Evolutionary conservation across 2,329 filamentous ascomycete species (phyloP).

Genomic region (Pseudocercospora macadamiae): DNA sequence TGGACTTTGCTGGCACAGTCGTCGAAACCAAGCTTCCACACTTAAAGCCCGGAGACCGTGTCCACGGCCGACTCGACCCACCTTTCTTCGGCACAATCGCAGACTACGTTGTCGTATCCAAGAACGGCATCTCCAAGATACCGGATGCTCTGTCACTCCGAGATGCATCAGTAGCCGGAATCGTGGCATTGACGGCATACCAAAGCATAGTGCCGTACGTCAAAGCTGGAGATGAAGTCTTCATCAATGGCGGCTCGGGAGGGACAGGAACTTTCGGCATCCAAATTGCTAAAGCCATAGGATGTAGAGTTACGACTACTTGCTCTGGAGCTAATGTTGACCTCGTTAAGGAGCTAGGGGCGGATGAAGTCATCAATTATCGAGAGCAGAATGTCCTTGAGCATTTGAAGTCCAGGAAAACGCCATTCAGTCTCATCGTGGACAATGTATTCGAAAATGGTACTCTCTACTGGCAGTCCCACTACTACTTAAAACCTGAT

Average conservation of each 20-base stretch:
- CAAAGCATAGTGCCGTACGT: conserved; percentile 43
- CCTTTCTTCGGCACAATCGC: conserved; percentile 42
- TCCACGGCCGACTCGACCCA: conserved; percentile 43
- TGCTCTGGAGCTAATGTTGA: conserved; percentile 63
- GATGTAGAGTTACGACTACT: conserved; percentile 61
- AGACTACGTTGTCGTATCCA: conserved; percentile 40
- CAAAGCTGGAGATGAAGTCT: conserved; percentile 54
- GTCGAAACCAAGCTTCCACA: conserved; percentile 37
- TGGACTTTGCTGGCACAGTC: conserved; percentile 58
- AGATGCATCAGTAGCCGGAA: conserved; percentile 42
- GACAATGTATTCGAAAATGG: conserved; percentile 60
- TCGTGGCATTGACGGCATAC: conserved; percentile 45
- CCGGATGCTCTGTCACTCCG: conserved; percentile 40
- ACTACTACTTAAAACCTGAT: conserved; percentile 53
- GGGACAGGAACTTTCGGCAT: conserved; percentile 64
- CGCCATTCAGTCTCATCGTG: conserved; percentile 56
- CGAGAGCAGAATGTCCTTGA: conserved; percentile 53
- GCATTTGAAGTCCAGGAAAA: conserved; percentile 51
- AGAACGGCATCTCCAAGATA: conserved; percentile 34
- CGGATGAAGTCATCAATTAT: conserved; percentile 67
- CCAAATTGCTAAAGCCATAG: conserved; percentile 65
- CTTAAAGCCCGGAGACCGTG: conserved; percentile 42
- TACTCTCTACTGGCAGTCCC: conserved; percentile 57
- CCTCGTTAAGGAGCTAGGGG: conserved; percentile 61
- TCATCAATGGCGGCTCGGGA: conserved; percentile 68